Conservation (phyloP, 768 basidiomycete species). For the Leccinum uliginosum region DNA sequence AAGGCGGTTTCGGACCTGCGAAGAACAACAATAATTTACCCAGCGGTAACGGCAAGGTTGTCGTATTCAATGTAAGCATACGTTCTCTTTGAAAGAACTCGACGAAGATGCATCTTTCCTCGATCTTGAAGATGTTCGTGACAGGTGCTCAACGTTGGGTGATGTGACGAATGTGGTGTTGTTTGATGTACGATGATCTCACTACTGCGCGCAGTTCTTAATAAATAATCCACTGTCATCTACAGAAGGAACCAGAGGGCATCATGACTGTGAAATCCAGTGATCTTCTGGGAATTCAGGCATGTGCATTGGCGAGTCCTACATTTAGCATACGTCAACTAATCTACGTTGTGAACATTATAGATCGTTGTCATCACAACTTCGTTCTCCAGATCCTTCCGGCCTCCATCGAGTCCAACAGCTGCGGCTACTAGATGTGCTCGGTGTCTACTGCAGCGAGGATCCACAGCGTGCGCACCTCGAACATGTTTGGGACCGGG, state of each 20-base stretch:
- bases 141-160: conserved; percentile 85
- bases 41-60: no score
- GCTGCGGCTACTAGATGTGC: neutral
- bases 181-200: conserved; percentile 72
- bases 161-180: conserved; percentile 94
- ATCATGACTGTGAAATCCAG: conserved; percentile 96
- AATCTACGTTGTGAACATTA: no score
- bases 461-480: conserved; percentile 12
- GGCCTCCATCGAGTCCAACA: neutral
- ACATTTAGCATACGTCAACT: no score
- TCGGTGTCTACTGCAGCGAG: neutral
- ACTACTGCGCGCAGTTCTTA: neutral
- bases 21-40: no score
- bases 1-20: no score
- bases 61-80: no score
- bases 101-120: conserved; percentile 82
- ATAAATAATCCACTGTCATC: neutral
- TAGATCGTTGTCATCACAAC: no score
- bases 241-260: conserved; percentile 86
- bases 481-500: conserved; percentile 8
- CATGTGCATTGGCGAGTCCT: conserved; percentile 78
- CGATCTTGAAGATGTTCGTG: conserved; percentile 92
- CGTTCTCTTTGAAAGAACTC: conserved; percentile 89
- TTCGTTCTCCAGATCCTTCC: no score
- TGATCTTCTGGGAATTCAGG: conserved; percentile 85